A percentile compares a stretch with the other conserved stretches of the same genome.
phyloP scores from a whole-genome alignment of 2,329 filamentous ascomycete genomes.

The Aspergillus melleus region DNA sequence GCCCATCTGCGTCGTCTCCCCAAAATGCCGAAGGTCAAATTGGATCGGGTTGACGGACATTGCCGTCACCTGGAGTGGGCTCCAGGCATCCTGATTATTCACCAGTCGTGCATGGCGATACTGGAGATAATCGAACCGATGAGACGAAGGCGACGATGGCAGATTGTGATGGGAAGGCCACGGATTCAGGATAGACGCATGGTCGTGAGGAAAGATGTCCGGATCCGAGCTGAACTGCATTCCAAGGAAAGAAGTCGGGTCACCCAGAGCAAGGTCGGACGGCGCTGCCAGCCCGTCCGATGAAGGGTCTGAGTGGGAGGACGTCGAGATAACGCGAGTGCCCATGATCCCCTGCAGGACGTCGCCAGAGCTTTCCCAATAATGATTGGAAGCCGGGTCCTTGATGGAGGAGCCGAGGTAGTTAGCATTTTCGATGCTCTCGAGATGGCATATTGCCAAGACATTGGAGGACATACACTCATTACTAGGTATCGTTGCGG shows the following conservation, averaged over 20 bases:
- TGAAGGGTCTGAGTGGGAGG: conserved; percentile 14
- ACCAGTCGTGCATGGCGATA: conserved; percentile 22
- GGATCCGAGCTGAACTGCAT: conserved; percentile 27
- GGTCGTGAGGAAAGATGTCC: conserved; percentile 19
- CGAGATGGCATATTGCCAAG: background rate
- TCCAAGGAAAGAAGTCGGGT: conserved; percentile 27
- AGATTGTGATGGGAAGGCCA: conserved; percentile 18
- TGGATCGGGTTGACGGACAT: conserved; percentile 17
- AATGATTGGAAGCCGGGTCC: conserved; percentile 12
- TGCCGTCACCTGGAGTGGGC: conserved; percentile 32
- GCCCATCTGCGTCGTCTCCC: conserved; percentile 15
- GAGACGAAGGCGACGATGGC: conserved; percentile 19
- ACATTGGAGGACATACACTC: conserved; percentile 17
- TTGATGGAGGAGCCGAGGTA: conserved; percentile 6
- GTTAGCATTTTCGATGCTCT: background rate
- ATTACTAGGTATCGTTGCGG: conserved; percentile 11
- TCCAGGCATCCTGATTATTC: conserved; percentile 34
- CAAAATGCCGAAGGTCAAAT: conserved; percentile 20
- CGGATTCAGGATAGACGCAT: conserved; percentile 21
- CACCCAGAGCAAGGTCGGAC: conserved; percentile 19
- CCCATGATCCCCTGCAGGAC: conserved; percentile 36
- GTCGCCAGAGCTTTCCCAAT: conserved; percentile 28
- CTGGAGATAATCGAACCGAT: conserved; percentile 23
- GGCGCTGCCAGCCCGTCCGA: conserved; percentile 10
- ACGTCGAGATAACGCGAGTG: conserved; percentile 9